Evolutionary conservation across 176 grass and related monocot species (phyloP), one percentile per base, ranked within the genome.

Genomic region (Zoysia japonica): DNA sequence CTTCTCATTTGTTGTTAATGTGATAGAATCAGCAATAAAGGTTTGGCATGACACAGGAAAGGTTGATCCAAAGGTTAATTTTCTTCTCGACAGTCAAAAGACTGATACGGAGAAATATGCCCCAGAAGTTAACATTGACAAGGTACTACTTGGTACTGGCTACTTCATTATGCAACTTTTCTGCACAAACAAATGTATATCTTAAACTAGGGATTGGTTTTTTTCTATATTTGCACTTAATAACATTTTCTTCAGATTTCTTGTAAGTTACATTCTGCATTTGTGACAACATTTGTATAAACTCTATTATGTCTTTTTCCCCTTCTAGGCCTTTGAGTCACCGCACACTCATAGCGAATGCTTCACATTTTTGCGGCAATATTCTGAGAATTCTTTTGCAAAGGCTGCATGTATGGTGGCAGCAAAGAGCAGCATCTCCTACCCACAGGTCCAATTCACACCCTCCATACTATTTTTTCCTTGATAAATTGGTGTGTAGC

Each of bases 71-170:
- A 90, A 69, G 75, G 89, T 90, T 41, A 85, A 93, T 93, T 94
- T 94, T 83, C 88, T 98, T 87, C 88, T 94, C 11, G 94, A 94
- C 86, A 88, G 91, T 79, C 75, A 92, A 68, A 94, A 91, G 80
- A 94, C 90, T 17, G 61, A 93, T 52, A 93, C 89, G 35, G 70
- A 90, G 65, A 90, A 89, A 72, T 89, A 85, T 76, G 78, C 75
- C 17, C 90, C 95, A 19, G 88, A 91, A 28, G 95, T 98, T 75
- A 94, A 94, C 73, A 84, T 93, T 83, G 95, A 92, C 14, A 92
- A 94, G 92, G 95, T 98, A 89, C 39, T 79, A 47, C 45, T 63
- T 75, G 43, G 59, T 81, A 28, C 45, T 77, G 14, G 20, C 11
- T 5, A 39, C 35, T 72, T 49, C 2, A 17, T 59, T 60, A 43